phyloP scores from a whole-genome alignment of 2,329 filamentous ascomycete species.

The Fonsecaea pugnacius region DNA sequence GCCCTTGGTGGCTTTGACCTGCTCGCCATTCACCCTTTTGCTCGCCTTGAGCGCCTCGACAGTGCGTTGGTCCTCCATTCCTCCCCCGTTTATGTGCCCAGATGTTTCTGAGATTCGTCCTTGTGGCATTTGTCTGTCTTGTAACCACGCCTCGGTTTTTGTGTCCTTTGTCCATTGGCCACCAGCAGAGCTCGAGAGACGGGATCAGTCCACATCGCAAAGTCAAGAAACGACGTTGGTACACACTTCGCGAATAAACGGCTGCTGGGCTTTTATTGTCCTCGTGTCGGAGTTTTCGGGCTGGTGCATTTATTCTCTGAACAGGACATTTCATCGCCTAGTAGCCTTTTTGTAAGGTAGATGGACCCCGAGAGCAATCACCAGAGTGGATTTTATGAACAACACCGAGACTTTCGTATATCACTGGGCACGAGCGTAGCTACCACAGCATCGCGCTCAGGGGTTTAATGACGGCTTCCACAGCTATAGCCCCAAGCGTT shows the following conservation, averaged over 20 bases:
- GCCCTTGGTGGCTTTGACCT: background rate
- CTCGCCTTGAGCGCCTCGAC: conserved; percentile 48
- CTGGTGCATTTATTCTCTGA: background rate
- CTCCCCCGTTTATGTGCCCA: conserved; percentile 54
- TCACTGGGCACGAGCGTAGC: background rate
- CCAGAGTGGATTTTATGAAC: background rate
- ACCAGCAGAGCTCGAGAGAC: conserved; percentile 51
- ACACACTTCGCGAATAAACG: background rate
- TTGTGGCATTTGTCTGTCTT: conserved; percentile 52
- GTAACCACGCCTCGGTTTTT: conserved; percentile 54
- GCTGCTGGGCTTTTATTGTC: background rate
- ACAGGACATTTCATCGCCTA: background rate
- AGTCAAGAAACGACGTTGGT: background rate
- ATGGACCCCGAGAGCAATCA: background rate
- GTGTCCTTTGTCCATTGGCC: conserved; percentile 49
- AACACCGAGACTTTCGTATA: background rate
- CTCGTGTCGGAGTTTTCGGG: background rate
- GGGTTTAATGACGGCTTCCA: background rate
- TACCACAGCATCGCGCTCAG: background rate
- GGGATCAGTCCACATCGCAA: background rate
- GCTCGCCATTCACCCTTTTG: conserved; percentile 41
- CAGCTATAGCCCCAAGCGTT: background rate
- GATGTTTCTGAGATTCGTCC: conserved; percentile 50
- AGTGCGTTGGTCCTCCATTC: conserved; percentile 53
- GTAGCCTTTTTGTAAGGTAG: background rate